A percentile compares a stretch with the other conserved stretches of the same genome.
Evolutionary conservation across 306 rosid species (phyloP).

Genomic region (Rosa lucieae): DNA sequence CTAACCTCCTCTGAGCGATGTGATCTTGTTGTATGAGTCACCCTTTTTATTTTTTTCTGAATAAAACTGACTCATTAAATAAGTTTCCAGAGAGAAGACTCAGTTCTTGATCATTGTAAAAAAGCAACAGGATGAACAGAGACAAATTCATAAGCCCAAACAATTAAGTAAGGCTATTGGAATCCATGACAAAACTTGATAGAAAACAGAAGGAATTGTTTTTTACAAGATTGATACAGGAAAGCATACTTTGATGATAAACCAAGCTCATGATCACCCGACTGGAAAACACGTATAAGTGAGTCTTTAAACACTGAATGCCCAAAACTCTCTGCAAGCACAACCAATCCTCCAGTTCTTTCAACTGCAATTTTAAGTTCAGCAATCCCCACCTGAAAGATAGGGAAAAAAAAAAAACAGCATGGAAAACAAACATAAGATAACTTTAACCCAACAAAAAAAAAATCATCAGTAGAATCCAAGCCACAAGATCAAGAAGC

Average conservation of each 20-base stretch:
- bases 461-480: neutral
- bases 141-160: neutral
- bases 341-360: conserved; percentile 94
- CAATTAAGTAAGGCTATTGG: neutral
- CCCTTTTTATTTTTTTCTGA: neutral
- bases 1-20: neutral
- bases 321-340: conserved; percentile 97
- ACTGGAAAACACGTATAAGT: conserved; percentile 71
- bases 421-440: conserved; percentile 21
- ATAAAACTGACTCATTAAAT: neutral
- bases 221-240: neutral
- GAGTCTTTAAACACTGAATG: conserved; percentile 91
- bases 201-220: neutral
- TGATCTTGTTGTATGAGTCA: neutral
- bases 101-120: neutral
- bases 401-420: conserved; percentile 9
- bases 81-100: neutral
- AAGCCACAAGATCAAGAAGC: neutral
- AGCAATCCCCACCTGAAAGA: conserved; percentile 86
- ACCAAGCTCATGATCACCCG: conserved; percentile 80
- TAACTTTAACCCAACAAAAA: neutral
- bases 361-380: conserved; percentile 95
- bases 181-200: neutral
- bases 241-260: conserved; percentile 80
- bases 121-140: neutral